Percentiles rank a stretch among this genome's conserved stretches.
These are phyloP conservation scores for Cicer judaicum DNA, from an alignment of 306 rosid species.

Conservation along the genomic window DNA sequence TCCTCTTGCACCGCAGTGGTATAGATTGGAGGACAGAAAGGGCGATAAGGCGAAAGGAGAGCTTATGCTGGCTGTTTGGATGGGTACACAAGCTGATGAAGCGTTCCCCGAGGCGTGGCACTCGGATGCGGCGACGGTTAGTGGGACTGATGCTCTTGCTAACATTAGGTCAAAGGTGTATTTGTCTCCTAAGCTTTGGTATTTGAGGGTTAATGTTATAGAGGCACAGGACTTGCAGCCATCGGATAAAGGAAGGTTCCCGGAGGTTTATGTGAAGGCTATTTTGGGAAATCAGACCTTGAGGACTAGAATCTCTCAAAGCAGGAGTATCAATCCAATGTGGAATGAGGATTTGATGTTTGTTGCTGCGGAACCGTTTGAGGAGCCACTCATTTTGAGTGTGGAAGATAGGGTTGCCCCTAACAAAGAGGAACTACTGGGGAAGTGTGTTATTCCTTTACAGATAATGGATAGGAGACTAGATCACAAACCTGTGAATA, in stretches of 20 bases:
- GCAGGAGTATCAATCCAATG: conserved; percentile 85
- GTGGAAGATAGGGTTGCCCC: conserved; percentile 93
- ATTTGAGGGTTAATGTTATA: conserved; percentile 91
- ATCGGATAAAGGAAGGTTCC: conserved; percentile 79
- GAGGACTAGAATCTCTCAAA: conserved; percentile 79
- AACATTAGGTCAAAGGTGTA: conserved; percentile 92
- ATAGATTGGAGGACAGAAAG: conserved; percentile 79
- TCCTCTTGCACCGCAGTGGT: conserved; percentile 96
- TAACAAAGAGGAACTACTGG: conserved; percentile 83
- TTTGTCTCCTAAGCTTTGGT: conserved; percentile 98
- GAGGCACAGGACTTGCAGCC: conserved; percentile 94
- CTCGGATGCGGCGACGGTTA: conserved; percentile 87
- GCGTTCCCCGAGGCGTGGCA: conserved; percentile 99
- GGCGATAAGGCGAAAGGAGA: conserved; percentile 79
- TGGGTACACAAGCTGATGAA: conserved; percentile 99
- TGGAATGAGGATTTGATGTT: conserved; percentile 99
- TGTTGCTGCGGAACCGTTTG: conserved; percentile 92
- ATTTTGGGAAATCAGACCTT: conserved; percentile 72
- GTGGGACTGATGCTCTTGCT: conserved; percentile 86
- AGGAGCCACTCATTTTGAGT: conserved; percentile 80
- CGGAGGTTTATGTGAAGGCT: conserved; percentile 88
- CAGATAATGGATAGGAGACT: conserved; percentile 66
- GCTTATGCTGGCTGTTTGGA: conserved; percentile 99
- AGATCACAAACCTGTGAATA: conserved; percentile 86
- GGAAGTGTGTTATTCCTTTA: conserved; percentile 70